Base-by-base conservation (phyloP, 169 alveolate species). In the Plasmodium falciparum region DNA sequence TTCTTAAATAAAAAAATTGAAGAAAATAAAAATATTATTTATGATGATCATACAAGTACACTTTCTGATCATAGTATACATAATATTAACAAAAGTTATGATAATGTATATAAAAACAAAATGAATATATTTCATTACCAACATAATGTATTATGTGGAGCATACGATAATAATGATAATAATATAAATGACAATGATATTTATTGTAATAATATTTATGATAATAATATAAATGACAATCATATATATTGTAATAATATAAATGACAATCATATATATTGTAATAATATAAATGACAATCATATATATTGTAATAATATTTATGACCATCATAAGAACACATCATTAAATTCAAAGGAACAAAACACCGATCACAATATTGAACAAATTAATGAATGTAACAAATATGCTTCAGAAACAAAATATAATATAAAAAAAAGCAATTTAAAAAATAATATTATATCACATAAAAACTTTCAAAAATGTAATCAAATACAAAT, bases 71-170 rank as follows among this genome's bases (percentile, higher is more conserved):
- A 29, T 15, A 54, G 43, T 13, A 15, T 9, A 39, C 3, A 33
- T 33, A 66, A 66, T 9, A 69, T 59, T 3, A 15, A 15, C 9
- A n/a, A 22, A 17, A 47, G 50, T 9, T 15, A 12, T 17, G 7
- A 5, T 43, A 7, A 15, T 26, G 22, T 20, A 13, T 17, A 17
- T 13, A 39, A 26, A 12, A 17, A 69, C 4, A 69, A 69, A 45
- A 20, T 69, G 45, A 47, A 69, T 69, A 12, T 69, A 15, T 69
- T 69, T 47, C 47, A 69, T 43, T 49, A 22, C 12, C 49, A 43
- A 47, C n/a, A 69, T 49, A 43, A 43, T 45, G 63, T 69, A 9
- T 26, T 69, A 22, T 69, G 76, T 17, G 76, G 76, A 0, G 45
- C 62, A 69, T 69, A 69, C 45, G 63, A 33, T 49, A 62, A 69